Evolutionary conservation across 2,329 filamentous ascomycete species (phyloP), one percentile per base, ranked within the genome.

Genomic region (Endoconidiophora polonica): DNA sequence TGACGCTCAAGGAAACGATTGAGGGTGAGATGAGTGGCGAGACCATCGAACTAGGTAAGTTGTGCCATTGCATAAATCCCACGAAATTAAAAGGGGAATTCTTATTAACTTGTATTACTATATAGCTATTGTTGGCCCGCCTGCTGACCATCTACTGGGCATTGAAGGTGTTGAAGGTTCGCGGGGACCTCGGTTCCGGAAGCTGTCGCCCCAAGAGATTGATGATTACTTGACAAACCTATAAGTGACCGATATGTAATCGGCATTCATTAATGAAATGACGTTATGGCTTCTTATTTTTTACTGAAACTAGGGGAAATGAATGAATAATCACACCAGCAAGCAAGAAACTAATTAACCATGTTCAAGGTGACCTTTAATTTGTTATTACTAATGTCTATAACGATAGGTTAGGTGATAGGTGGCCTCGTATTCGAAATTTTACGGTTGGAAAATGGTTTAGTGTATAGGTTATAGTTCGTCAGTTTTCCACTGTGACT

Each of bases 151-250:
- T 63, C 73, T 98, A 43, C 76, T 98, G 54, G 91, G 91, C 46
- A 84, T 87, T 55, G 87, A 94, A 65, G 87, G 87, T 54, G 85
- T 93, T 9, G 83, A 90, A 61, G 85, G 84, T 55, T 84, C 85
- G 18, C 76, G 79, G 58, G 87, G 87, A 42, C 87, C 87, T 52
- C 77, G 87, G 56, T 94, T 94, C 77, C 77, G 87, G 67, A 94
- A 94, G 76, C 71, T 98, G 67, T 94, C 78, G 60, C 87, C 94
- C 61, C 86, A 94, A 69, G 91, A 98, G 71, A 96, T 98, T 62
- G 91, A 98, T 73, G 91, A 98, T 67, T 98, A 98, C 71, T 72
- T 98, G 67, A 96, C 91, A 66, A 96, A 94, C 76, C 79, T 98
- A 76, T 96, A 76, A 79, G 63, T 51, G 40, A 40, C 23, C 42